A percentile compares a stretch with the other conserved stretches of the same genome.
Evolutionary conservation across 345 rosid species (phyloP).

Genomic region (Dipteronia sinensis): DNA sequence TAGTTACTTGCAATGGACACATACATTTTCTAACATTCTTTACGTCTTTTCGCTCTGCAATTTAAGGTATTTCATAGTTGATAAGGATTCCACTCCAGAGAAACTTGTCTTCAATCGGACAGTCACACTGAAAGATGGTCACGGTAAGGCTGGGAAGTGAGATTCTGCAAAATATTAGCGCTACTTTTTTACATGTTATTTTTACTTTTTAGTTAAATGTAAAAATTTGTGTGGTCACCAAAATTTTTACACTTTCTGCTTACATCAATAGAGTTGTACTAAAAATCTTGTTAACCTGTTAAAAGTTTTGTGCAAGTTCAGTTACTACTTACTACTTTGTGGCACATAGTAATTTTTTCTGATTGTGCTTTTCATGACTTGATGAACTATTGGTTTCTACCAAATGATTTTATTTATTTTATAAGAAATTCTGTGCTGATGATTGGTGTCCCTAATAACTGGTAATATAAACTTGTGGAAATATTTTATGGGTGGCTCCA

Average conservation of each 20-base stretch:
- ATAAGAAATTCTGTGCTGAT: background rate
- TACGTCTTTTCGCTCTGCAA: conserved; percentile 15
- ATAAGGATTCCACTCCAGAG: conserved; percentile 70
- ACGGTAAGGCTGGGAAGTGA: conserved; percentile 55
- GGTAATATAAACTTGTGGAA: no score
- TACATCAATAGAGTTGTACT: background rate
- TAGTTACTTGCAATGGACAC: background rate
- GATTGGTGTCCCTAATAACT: no score
- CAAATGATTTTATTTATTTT: background rate
- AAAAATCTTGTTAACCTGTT: background rate
- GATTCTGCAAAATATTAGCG: background rate
- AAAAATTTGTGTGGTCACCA: background rate
- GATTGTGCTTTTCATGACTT: background rate
- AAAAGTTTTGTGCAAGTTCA: background rate
- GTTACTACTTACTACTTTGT: background rate
- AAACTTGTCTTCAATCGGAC: conserved; percentile 87
- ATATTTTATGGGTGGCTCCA: no score
- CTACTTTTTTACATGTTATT: background rate
- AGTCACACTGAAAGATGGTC: conserved; percentile 66
- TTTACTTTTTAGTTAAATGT: background rate
- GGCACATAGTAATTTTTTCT: background rate
- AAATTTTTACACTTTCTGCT: background rate
- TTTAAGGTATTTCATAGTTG: conserved; percentile 79
- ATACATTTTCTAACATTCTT: background rate
- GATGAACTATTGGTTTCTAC: background rate